Percentiles rank a stretch among this genome's conserved stretches.
Conservation (phyloP, 2,329 filamentous ascomycete genomes). For the Scytalidium lignicola region DNA sequence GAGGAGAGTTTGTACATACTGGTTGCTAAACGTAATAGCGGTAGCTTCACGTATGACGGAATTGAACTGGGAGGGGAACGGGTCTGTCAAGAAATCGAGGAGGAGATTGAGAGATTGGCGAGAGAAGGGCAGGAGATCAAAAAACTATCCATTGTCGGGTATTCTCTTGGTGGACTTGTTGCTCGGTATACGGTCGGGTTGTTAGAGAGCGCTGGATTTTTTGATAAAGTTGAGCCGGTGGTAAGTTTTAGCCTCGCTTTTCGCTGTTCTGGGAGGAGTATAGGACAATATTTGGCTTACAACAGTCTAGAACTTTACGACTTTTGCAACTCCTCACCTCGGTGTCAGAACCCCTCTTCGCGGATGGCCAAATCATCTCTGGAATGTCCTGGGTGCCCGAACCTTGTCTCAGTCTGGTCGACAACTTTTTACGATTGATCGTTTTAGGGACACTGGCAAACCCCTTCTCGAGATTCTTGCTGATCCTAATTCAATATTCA, state of each 20-base stretch:
- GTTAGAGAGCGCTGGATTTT: slow-evolving; percentile 72
- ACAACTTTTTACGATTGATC: slow-evolving; percentile 83
- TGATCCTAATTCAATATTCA: slow-evolving; percentile 80
- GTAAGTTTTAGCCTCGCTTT: slow-evolving; percentile 34
- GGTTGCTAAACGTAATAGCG: slow-evolving; percentile 66
- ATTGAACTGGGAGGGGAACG: slow-evolving; percentile 65
- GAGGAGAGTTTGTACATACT: slow-evolving; percentile 64
- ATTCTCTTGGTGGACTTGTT: slow-evolving; percentile 83
- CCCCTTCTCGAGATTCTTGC: slow-evolving; percentile 78
- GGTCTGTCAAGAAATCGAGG: slow-evolving; percentile 62
- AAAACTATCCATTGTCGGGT: slow-evolving; percentile 83
- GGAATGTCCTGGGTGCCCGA: slow-evolving; percentile 78
- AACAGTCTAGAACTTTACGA: slow-evolving; percentile 70
- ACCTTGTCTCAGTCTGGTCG: slow-evolving; percentile 78
- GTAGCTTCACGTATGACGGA: slow-evolving; percentile 67
- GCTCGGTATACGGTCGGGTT: slow-evolving; percentile 82
- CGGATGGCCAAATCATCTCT: slow-evolving; percentile 62
- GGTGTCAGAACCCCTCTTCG: slow-evolving; percentile 67
- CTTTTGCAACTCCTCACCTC: slow-evolving; percentile 81
- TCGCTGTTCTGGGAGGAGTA: too few relatives aligned
- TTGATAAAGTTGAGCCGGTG: slow-evolving; percentile 75
- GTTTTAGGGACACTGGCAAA: slow-evolving; percentile 75
- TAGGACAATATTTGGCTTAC: slow-evolving; percentile 4
- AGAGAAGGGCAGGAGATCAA: slow-evolving; percentile 64
- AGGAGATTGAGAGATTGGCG: slow-evolving; percentile 52